A percentile compares a stretch with the other conserved stretches of the same genome.
phyloP scores from a whole-genome alignment of 176 grass and related monocot genomes.

The Guadua angustifolia region DNA sequence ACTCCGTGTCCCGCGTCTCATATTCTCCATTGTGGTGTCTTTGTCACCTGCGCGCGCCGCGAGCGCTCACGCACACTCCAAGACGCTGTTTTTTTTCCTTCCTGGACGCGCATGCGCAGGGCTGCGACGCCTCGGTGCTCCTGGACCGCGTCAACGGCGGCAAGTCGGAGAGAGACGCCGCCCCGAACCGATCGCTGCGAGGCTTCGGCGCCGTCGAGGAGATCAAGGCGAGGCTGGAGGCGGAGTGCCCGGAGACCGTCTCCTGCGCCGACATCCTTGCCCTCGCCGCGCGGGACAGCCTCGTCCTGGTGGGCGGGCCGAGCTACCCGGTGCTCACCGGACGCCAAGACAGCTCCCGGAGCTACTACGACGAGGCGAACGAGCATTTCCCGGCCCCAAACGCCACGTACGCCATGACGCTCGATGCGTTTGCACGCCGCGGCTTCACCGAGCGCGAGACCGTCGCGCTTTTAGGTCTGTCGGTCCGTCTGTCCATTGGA shows the following conservation, averaged over 20 bases:
- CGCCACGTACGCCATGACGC: slow-evolving; percentile 55
- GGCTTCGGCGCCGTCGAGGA: slow-evolving; percentile 53
- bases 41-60: neutral
- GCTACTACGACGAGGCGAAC: slow-evolving; percentile 41
- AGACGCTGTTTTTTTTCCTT: neutral
- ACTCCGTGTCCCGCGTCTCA: neutral
- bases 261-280: slow-evolving; percentile 69
- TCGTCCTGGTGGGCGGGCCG: slow-evolving; percentile 53
- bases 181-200: slow-evolving; percentile 50
- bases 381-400: slow-evolving; percentile 47
- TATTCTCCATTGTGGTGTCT: neutral
- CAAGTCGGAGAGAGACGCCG: slow-evolving; percentile 54
- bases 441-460: slow-evolving; percentile 68
- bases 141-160: slow-evolving; percentile 33
- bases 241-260: slow-evolving; percentile 48
- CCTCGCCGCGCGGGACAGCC: slow-evolving; percentile 52
- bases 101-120: slow-evolving; percentile 26
- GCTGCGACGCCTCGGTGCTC: slow-evolving; percentile 68
- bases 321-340: slow-evolving; percentile 58
- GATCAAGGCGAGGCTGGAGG: slow-evolving; percentile 54
- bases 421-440: slow-evolving; percentile 48
- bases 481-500: neutral
- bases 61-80: slow-evolving; percentile 33
- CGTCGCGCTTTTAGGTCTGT: slow-evolving; percentile 54
- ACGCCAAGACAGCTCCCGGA: slow-evolving; percentile 44